These are phyloP conservation scores for Paraleonurus japonicus DNA, from an alignment of 257 asterid species.

Conservation along the genomic window DNA sequence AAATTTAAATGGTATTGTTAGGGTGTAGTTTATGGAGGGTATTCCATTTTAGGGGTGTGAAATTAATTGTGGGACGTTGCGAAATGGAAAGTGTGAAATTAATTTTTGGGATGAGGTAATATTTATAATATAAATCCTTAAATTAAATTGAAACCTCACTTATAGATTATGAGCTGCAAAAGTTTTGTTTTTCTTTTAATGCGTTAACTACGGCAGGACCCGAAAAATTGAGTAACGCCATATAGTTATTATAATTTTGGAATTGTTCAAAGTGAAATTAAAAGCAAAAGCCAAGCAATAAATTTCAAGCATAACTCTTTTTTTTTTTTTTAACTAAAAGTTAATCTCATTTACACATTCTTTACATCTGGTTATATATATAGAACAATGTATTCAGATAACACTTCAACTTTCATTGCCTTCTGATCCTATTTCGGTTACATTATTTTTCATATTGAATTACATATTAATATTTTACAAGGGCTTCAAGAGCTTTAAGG, in stretches of 20 bases:
- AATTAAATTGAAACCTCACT: background rate
- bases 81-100: no score
- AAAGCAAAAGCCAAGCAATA: background rate
- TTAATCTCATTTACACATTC: background rate
- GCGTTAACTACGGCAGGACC: background rate
- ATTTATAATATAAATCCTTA: no score
- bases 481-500: background rate
- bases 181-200: background rate
- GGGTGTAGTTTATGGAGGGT: no score
- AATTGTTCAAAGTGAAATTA: background rate
- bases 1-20: no score
- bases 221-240: background rate
- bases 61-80: no score
- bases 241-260: background rate
- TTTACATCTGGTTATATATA: background rate
- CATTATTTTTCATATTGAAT: background rate
- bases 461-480: background rate
- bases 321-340: background rate
- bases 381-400: background rate
- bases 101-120: no score
- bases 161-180: background rate
- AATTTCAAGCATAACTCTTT: background rate
- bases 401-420: background rate
- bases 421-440: background rate
- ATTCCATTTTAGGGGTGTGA: no score